Base-by-base conservation (phyloP, 1,284 basidiomycete genomes). In the Trametes polyzona region DNA sequence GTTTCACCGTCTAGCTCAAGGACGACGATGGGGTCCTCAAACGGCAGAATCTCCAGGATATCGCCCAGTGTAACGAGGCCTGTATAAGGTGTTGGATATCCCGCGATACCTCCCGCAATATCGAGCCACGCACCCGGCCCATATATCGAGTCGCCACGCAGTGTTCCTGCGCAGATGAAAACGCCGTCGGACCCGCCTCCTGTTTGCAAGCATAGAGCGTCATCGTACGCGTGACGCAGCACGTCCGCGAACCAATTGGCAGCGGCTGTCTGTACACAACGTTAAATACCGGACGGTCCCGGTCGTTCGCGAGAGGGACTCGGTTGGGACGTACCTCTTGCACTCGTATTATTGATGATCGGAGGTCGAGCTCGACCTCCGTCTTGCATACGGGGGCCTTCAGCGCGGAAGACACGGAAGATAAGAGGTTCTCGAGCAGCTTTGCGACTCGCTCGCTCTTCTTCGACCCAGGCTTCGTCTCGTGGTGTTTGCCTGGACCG, bases 191-290 rank as follows among this genome's bases (percentile, higher is more conserved):
- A 83, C 1, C 86, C 88, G 1, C 83, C 84, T 21, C 78, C 78
- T 19, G 76, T 83, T 65, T 86, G 81, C 65, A 85, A 72, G 47
- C 78, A 81, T 50, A 90, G 73, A 4, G 84, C 83, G 67, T 95
- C 93, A 59, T 96, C 94, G 67, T 95, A 96, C 0, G 91, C 84
- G 69, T 95, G 90, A 59, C 92, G 78, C 27, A 95, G 72, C 27
- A 96, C 87, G 71, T 97, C 95, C 1, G 93, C 90, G 55, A 95
- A 87, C 88, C 93, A 95, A 69, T 96, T 92, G n/a, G 87, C 89
- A 9, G 89, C 78, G 0, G 89, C 88, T 16, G 88, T 88, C 86
- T 96, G 73, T 17, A 7, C n/a, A n/a, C n/a, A n/a, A n/a, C n/a
- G n/a, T n/a, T n/a, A n/a, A n/a, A n/a, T n/a, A n/a, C n/a, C n/a